phyloP scores from a whole-genome alignment of 2,329 filamentous ascomycete genomes.

The Beauveria varroae region DNA sequence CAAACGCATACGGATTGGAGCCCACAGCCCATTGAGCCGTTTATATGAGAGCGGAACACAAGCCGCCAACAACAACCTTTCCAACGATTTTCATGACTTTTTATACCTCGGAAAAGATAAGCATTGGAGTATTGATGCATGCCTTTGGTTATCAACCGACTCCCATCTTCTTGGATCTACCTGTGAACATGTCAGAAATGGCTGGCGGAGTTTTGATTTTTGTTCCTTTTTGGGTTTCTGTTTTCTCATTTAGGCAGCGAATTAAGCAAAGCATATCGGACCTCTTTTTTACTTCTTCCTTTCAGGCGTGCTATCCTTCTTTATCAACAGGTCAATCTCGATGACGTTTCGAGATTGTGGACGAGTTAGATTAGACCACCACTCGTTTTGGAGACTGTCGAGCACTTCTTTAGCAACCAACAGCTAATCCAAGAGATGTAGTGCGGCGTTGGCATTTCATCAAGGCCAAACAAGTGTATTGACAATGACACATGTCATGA shows the following conservation, averaged over 20 bases:
- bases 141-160: background rate
- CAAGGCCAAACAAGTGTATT: no score
- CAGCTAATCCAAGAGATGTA: no score
- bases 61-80: background rate
- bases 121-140: conserved; percentile 5
- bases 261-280: background rate
- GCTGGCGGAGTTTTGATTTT: background rate
- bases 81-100: conserved; percentile 5
- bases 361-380: no score
- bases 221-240: background rate
- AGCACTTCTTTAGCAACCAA: no score
- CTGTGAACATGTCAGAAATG: background rate
- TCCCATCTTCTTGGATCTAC: background rate
- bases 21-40: background rate
- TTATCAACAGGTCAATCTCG: background rate
- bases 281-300: no score
- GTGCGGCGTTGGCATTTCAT: no score
- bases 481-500: no score
- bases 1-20: background rate
- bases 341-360: no score
- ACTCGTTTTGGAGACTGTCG: no score
- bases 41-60: background rate
- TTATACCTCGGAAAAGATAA: background rate
- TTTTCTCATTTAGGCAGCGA: background rate
- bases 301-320: background rate